Conservation (phyloP, 192 early-diverging fungal genomes). For the Funneliformis geosporum region DNA sequence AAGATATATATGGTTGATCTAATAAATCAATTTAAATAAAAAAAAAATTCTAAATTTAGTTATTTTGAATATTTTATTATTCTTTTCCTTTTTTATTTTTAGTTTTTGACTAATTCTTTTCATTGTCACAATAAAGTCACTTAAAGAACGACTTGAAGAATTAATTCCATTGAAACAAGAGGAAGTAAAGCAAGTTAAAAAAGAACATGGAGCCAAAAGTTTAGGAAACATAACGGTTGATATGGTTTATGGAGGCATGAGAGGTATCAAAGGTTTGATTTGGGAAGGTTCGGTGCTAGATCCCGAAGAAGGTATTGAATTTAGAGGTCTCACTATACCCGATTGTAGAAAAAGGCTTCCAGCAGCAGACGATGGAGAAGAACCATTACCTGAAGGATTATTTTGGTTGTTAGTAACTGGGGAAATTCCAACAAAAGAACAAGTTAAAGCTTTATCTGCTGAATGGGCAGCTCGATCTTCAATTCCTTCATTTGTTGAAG, state of each 20-base stretch:
- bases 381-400: slow-evolving; percentile 97
- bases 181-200: slow-evolving; percentile 92
- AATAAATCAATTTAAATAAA: too few species aligned
- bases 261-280: slow-evolving; percentile 98
- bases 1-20: too few species aligned
- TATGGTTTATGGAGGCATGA: slow-evolving; percentile 98
- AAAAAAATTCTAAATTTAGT: not conserved
- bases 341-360: slow-evolving; percentile 95
- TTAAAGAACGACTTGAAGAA: slow-evolving; percentile 93
- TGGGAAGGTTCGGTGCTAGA: slow-evolving; percentile 99
- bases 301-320: slow-evolving; percentile 97
- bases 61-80: not conserved
- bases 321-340: slow-evolving; percentile 94
- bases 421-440: slow-evolving; percentile 91
- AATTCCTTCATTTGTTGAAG: slow-evolving; percentile 93
- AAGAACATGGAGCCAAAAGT: slow-evolving; percentile 86
- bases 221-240: slow-evolving; percentile 96
- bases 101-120: not conserved
- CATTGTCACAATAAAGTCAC: slow-evolving; percentile 51
- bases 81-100: not conserved
- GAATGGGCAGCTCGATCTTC: slow-evolving; percentile 96
- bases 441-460: slow-evolving; percentile 86
- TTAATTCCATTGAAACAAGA: slow-evolving; percentile 94
- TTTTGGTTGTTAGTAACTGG: slow-evolving; percentile 99
- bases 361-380: slow-evolving; percentile 78